Conservation (phyloP, 2,329 filamentous ascomycete species). For the Hypoxylon sp. region DNA sequence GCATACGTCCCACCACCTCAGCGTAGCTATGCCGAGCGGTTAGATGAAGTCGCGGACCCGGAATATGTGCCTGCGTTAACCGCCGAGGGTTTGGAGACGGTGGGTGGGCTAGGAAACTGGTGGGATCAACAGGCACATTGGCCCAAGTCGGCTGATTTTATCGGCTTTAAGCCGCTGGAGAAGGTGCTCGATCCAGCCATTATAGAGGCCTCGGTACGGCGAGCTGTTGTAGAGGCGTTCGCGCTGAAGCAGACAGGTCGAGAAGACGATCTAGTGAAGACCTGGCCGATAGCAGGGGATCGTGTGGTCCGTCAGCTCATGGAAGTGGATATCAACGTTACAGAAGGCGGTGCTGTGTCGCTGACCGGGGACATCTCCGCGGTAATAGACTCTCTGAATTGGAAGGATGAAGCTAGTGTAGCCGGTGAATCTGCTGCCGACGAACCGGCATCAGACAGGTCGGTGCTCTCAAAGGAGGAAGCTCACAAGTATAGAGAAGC, state of each 20-base stretch:
- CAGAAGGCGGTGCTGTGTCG: conserved; percentile 58
- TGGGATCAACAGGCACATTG: conserved; percentile 70
- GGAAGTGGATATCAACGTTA: conserved; percentile 58
- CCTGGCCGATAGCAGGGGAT: conserved; percentile 51
- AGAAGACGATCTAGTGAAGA: conserved; percentile 44
- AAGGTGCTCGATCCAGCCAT: conserved; percentile 62
- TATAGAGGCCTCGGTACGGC: conserved; percentile 65
- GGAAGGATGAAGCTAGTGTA: conserved; percentile 46
- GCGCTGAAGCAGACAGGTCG: conserved; percentile 59
- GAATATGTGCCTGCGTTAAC: conserved; percentile 65
- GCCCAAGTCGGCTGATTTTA: conserved; percentile 62
- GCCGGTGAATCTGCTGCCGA: conserved; percentile 19
- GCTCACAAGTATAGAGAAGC: conserved; percentile 60
- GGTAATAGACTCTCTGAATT: conserved; percentile 55
- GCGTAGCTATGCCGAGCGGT: conserved; percentile 50
- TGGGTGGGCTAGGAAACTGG: conserved; percentile 66
- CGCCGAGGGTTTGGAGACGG: conserved; percentile 63
- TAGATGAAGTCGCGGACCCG: conserved; percentile 54
- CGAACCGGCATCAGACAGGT: not conserved
- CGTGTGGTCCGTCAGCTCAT: conserved; percentile 57
- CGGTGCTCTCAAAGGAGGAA: conserved; percentile 56
- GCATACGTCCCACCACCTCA: conserved; percentile 45
- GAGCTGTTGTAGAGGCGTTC: conserved; percentile 68
- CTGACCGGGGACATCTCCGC: conserved; percentile 58
- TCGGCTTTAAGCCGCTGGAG: conserved; percentile 59